Evolutionary conservation across 2,329 filamentous ascomycete species (phyloP).

Genomic region (Diaporthe sp.): DNA sequence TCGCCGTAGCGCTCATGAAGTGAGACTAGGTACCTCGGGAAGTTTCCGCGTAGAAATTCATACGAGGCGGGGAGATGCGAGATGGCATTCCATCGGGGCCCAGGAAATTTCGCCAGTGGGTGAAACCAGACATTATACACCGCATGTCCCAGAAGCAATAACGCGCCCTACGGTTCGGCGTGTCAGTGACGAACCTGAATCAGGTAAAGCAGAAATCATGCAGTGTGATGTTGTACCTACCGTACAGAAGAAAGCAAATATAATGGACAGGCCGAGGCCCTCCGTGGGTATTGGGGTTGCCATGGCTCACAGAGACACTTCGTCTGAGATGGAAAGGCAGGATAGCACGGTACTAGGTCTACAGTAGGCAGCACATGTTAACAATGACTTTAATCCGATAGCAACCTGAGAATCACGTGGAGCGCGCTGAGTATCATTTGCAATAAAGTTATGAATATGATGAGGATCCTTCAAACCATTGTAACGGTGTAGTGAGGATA

Average conservation of each 20-base stretch:
- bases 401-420: not conserved
- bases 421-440: not conserved
- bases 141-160: not conserved
- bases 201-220: not conserved
- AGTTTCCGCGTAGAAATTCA: slow-evolving; percentile 16
- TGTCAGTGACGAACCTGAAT: not conserved
- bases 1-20: slow-evolving; percentile 31
- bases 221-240: not conserved
- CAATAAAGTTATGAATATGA: not conserved
- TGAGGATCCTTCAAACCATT: not conserved
- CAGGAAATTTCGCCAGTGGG: slow-evolving; percentile 33
- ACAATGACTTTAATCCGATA: not conserved
- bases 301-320: not conserved
- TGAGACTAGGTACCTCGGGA: slow-evolving; percentile 13
- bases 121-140: slow-evolving; percentile 40
- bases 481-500: not conserved
- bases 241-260: not conserved
- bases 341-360: not conserved
- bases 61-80: slow-evolving; percentile 11
- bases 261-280: not conserved
- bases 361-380: not conserved
- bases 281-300: not conserved
- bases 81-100: slow-evolving; percentile 34
- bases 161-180: not conserved
- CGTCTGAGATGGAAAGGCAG: not conserved